Base-by-base conservation (phyloP, 768 basidiomycete species). In the Leccinellum luteum region DNA sequence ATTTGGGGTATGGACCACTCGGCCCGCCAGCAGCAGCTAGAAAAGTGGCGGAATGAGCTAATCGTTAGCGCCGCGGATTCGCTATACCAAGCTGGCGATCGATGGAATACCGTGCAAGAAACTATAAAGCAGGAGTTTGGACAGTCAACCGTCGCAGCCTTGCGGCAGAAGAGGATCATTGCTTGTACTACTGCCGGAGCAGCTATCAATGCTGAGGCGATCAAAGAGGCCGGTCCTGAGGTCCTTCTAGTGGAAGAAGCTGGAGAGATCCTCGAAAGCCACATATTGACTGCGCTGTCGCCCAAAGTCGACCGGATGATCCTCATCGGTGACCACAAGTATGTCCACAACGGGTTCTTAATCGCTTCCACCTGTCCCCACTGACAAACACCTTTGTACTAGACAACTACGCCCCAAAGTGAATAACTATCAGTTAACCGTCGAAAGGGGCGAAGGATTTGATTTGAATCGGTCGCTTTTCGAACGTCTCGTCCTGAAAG, bases 391-490 rank as follows among this genome's bases (percentile, higher is more conserved):
- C 51, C 25, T 15, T 21, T 13, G 4, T 43, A n/a, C n/a, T n/a
- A 88, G 87, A 66, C 87, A 89, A 70, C 69, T 89, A 4, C 85
- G 87, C 3, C 87, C 87, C 0, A 89, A 89, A 66, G 83, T 88
- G 58, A 86, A 86, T 58, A 79, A 82, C 52, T 89, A 88, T 56
- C 44, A 63, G 0, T 70, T 89, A 21, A 87, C 85, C 0, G 80
- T 87, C 3, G 88, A 89, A 66, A 89, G 85, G 57, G 86, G 81
- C 2, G 81, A 86, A 1, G 86, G 86, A 2, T 89, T 74, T 55
- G 84, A 88, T 54, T 75, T 89, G 21, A 89, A 89, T 52, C 65
- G 76, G 41, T 87, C 85, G 0, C 74, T 89, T 0, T 89, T 89
- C 60, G 87, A 89, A 60, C 82, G 87, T 13, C 78, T 87, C 0